phyloP scores from a whole-genome alignment of 2,329 filamentous ascomycete genomes.

The Xylariaceae sp. region DNA sequence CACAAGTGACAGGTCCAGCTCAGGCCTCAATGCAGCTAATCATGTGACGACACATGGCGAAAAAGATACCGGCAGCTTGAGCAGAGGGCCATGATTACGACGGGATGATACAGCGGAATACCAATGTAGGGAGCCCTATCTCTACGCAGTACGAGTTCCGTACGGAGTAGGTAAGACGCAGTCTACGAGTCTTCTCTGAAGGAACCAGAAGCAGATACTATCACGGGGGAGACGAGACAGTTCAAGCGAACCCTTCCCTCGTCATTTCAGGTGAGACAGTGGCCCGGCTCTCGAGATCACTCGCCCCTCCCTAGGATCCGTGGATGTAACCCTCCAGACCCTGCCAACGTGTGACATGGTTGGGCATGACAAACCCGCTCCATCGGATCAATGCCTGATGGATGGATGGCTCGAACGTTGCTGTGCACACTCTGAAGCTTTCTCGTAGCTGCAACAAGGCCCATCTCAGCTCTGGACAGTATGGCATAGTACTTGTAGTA shows the following conservation, averaged over 20 bases:
- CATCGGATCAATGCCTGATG: conserved; percentile 7
- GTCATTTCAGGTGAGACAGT: not conserved
- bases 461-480: not conserved
- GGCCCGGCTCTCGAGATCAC: conserved; percentile 1
- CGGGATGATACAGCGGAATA: not conserved
- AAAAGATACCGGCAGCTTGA: not conserved
- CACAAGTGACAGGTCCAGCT: conserved; percentile 1
- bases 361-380: conserved; percentile 5
- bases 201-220: not conserved
- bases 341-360: conserved; percentile 3
- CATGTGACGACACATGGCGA: not conserved
- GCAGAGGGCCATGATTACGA: not conserved
- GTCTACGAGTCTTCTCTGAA: not conserved
- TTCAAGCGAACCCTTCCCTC: not conserved
- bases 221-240: not conserved
- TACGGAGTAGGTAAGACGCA: no score
- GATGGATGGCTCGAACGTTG: not conserved
- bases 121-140: not conserved
- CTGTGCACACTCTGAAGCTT: not conserved
- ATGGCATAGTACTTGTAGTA: not conserved
- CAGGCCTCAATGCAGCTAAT: not conserved
- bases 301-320: not conserved
- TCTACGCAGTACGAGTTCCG: not conserved
- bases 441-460: not conserved
- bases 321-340: conserved; percentile 5